Conservation (phyloP, 2,329 filamentous ascomycete genomes). For the Cercospora sp. region DNA sequence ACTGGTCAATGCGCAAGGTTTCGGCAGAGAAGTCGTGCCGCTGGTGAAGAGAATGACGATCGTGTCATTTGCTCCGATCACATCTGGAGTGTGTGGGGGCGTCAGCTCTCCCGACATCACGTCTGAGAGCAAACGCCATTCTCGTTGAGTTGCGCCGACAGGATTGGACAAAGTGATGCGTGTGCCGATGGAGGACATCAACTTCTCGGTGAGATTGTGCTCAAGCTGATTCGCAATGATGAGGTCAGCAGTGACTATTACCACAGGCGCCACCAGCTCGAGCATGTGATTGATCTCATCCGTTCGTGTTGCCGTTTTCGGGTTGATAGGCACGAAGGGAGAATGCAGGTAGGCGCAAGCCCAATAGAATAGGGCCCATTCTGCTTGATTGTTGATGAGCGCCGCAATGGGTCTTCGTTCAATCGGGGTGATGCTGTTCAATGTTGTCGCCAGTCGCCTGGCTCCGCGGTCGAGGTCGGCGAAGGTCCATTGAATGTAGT, state of each 20-base stretch:
- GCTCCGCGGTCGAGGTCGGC: conserved; percentile 37
- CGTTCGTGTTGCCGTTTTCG: conserved; percentile 33
- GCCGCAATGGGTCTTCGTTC: conserved; percentile 36
- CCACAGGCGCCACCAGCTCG: conserved; percentile 33
- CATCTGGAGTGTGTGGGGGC: conserved; percentile 36
- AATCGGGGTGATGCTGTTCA: conserved; percentile 36
- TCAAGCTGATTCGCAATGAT: conserved; percentile 34
- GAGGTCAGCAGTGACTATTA: conserved; percentile 32
- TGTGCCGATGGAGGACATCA: conserved; percentile 29
- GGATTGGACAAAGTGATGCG: conserved; percentile 29
- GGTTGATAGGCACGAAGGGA: conserved; percentile 38
- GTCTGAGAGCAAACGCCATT: conserved; percentile 32
- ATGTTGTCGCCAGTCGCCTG: conserved; percentile 33
- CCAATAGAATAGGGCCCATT: conserved; percentile 39
- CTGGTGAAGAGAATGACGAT: conserved; percentile 52
- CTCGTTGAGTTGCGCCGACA: conserved; percentile 23
- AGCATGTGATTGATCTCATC: conserved; percentile 38
- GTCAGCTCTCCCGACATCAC: conserved; percentile 37
- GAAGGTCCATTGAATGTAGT: conserved; percentile 37
- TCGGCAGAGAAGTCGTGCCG: conserved; percentile 52
- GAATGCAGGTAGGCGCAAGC: conserved; percentile 38
- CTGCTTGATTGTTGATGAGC: conserved; percentile 38
- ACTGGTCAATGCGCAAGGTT: conserved; percentile 48
- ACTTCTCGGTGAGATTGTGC: conserved; percentile 30
- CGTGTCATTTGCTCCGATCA: conserved; percentile 33